These are phyloP conservation scores for Cinchona pubescens DNA, from an alignment of 257 asterid species.

Conservation along the genomic window DNA sequence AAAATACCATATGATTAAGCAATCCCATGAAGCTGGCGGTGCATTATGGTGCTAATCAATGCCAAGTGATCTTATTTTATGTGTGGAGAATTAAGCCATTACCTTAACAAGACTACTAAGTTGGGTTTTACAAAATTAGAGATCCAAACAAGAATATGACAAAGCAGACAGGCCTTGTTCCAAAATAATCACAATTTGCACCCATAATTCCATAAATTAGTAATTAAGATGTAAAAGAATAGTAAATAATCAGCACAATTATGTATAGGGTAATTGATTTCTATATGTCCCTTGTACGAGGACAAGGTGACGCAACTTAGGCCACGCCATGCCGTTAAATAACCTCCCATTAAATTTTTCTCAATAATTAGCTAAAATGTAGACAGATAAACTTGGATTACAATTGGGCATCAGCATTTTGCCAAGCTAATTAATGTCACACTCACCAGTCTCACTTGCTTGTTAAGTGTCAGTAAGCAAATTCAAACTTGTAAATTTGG, in stretches of 20 bases:
- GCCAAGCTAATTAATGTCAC: neutral
- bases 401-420: neutral
- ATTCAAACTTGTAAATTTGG: neutral
- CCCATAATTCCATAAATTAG: too few relatives aligned
- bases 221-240: too few relatives aligned
- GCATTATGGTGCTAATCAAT: neutral
- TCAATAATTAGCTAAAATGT: neutral
- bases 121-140: neutral
- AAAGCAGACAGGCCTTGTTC: neutral
- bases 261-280: neutral
- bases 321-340: slow-evolving; percentile 12
- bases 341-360: neutral
- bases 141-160: slow-evolving; percentile 1
- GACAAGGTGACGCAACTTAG: slow-evolving; percentile 12
- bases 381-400: neutral
- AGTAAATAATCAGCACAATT: neutral
- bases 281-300: neutral
- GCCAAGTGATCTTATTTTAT: neutral
- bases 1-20: neutral
- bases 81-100: neutral
- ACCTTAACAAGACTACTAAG: neutral
- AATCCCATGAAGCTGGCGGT: neutral
- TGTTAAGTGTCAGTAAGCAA: neutral
- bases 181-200: neutral
- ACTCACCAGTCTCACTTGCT: neutral